Conservation (phyloP, 2,329 filamentous ascomycete species). For the Aspergillus costaricaensis region DNA sequence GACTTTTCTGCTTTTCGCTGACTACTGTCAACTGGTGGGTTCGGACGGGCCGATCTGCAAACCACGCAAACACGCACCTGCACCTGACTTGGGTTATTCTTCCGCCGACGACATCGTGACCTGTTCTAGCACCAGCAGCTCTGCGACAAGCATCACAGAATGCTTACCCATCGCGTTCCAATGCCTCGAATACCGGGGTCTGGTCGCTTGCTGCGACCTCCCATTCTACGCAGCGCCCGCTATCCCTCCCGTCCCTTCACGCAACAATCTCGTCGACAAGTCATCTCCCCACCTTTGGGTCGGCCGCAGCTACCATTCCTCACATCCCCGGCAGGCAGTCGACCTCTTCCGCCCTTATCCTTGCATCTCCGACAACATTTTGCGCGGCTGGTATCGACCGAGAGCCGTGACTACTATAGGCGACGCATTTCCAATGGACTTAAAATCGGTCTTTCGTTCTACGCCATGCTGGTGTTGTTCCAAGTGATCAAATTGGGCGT, state of each 20-base stretch:
- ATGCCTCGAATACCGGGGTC: constrained; percentile 44
- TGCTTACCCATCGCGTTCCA: constrained; percentile 39
- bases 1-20: too few species aligned
- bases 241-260: constrained; percentile 55
- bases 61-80: constrained; percentile 3
- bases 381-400: constrained; percentile 76
- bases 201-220: constrained; percentile 40
- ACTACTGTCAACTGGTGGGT: background rate
- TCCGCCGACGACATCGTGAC: background rate
- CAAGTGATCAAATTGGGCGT: constrained; percentile 65
- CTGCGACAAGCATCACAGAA: constrained; percentile 15
- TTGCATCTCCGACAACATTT: constrained; percentile 56
- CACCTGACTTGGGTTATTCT: background rate
- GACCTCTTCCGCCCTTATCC: constrained; percentile 55
- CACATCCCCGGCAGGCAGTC: constrained; percentile 53
- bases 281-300: constrained; percentile 51
- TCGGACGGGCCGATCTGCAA: background rate
- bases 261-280: constrained; percentile 55
- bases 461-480: constrained; percentile 62
- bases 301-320: constrained; percentile 69
- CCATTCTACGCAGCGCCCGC: constrained; percentile 23
- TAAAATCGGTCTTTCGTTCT: constrained; percentile 70
- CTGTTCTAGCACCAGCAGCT: background rate
- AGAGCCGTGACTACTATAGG: constrained; percentile 58
- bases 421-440: constrained; percentile 62